Evolutionary conservation across 1,284 basidiomycete genomes (phyloP).

Genomic region (Rhizoctonia solani): DNA sequence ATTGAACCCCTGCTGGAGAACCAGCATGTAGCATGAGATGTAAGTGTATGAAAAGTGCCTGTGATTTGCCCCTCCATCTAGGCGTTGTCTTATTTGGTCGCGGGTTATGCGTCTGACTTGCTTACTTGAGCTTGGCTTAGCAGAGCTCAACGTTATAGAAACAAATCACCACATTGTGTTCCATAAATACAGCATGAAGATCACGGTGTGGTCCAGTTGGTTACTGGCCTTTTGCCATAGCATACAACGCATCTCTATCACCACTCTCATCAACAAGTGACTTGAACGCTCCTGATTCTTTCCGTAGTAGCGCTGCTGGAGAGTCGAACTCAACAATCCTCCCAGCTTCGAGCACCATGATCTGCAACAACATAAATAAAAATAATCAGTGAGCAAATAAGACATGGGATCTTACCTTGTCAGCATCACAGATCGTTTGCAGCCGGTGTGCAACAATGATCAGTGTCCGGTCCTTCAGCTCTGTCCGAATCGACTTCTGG

Average conservation of each 20-base stretch:
- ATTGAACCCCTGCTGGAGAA: too few species aligned
- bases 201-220: too few species aligned
- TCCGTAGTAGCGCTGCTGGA: conserved; percentile 47
- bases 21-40: too few species aligned
- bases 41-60: too few species aligned
- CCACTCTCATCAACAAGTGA: conserved; percentile 49
- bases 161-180: too few species aligned
- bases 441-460: conserved; percentile 71
- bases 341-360: conserved; percentile 40
- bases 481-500: conserved; percentile 59
- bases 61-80: too few species aligned
- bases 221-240: conserved; percentile 41
- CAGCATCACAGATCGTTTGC: conserved; percentile 71
- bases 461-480: too few species aligned
- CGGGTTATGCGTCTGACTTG: too few species aligned
- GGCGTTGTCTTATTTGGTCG: too few species aligned
- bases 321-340: conserved; percentile 47
- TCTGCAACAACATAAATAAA: neutral
- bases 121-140: too few species aligned
- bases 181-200: too few species aligned
- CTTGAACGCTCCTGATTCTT: conserved; percentile 47
- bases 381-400: neutral
- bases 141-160: too few species aligned
- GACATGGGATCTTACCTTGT: conserved; percentile 47
- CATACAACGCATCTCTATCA: conserved; percentile 47